Conservation (phyloP, 768 basidiomycete species). For the Tulasnella sp. region DNA sequence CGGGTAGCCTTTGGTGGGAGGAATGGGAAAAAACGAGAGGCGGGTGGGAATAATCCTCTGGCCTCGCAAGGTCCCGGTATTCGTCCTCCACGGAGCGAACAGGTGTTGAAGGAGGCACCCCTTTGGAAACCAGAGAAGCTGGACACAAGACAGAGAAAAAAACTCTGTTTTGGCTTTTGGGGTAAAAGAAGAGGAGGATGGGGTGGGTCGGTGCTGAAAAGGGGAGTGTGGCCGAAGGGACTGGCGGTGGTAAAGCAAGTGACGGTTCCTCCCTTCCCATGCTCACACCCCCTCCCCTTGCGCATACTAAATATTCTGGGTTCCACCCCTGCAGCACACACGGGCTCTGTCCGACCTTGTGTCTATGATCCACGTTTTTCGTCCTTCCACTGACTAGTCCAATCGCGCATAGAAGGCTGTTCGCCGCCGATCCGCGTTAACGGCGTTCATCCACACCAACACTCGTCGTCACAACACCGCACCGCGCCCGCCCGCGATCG, state of each 20-base stretch:
- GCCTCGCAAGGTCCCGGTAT: too few relatives aligned
- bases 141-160: too few relatives aligned
- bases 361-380: not conserved
- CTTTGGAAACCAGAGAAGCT: too few relatives aligned
- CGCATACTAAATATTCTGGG: not conserved
- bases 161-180: too few relatives aligned
- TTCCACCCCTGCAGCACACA: not conserved
- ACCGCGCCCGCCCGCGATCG: not conserved
- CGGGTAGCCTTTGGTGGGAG: too few relatives aligned
- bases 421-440: not conserved
- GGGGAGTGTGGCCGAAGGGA: not conserved
- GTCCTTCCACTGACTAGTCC: not conserved
- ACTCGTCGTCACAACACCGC: not conserved
- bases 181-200: too few relatives aligned
- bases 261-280: not conserved
- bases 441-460: not conserved
- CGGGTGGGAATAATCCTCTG: too few relatives aligned
- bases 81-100: too few relatives aligned
- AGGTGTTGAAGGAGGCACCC: too few relatives aligned
- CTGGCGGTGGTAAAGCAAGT: not conserved
- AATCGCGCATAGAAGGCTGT: not conserved
- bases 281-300: not conserved
- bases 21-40: too few relatives aligned
- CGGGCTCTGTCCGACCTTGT: not conserved
- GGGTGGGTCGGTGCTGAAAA: too few relatives aligned